These are phyloP conservation scores for Ceratocystis alfenasii DNA, from an alignment of 2,329 filamentous ascomycete genomes.

Conservation along the genomic window DNA sequence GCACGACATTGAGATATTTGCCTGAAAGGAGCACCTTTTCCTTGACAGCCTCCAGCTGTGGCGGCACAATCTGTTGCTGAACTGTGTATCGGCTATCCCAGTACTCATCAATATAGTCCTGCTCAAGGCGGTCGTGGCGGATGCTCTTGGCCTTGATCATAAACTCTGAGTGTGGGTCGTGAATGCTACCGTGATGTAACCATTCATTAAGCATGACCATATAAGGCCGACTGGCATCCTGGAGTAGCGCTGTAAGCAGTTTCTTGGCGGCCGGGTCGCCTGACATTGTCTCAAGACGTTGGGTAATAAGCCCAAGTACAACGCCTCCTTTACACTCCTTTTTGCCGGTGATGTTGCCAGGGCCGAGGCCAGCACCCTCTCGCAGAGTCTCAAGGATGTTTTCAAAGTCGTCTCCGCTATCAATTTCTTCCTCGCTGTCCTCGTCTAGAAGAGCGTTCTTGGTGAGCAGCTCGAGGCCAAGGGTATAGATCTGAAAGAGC, in stretches of 20 bases:
- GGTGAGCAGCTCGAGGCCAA: constrained; percentile 77
- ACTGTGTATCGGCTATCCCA: constrained; percentile 98
- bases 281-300: constrained; percentile 75
- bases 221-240: constrained; percentile 84
- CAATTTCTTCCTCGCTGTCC: constrained; percentile 57
- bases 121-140: constrained; percentile 74
- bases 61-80: constrained; percentile 78
- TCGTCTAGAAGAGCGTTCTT: constrained; percentile 80
- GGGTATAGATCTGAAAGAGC: constrained; percentile 75
- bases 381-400: constrained; percentile 83
- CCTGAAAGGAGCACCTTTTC: constrained; percentile 91
- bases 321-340: constrained; percentile 96
- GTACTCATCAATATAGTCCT: constrained; percentile 98
- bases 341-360: constrained; percentile 68
- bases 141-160: constrained; percentile 94
- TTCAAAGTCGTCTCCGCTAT: constrained; percentile 76
- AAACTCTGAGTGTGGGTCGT: constrained; percentile 87
- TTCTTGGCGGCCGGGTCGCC: constrained; percentile 81
- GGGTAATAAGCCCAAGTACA: constrained; percentile 78
- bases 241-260: constrained; percentile 67
- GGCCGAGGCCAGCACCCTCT: constrained; percentile 71
- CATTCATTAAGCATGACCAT: constrained; percentile 99
- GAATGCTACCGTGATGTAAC: constrained; percentile 91
- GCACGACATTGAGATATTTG: constrained; percentile 95
- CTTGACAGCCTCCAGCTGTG: constrained; percentile 79